Conservation (phyloP, 768 basidiomycete species). For the Obba rivulosa region DNA sequence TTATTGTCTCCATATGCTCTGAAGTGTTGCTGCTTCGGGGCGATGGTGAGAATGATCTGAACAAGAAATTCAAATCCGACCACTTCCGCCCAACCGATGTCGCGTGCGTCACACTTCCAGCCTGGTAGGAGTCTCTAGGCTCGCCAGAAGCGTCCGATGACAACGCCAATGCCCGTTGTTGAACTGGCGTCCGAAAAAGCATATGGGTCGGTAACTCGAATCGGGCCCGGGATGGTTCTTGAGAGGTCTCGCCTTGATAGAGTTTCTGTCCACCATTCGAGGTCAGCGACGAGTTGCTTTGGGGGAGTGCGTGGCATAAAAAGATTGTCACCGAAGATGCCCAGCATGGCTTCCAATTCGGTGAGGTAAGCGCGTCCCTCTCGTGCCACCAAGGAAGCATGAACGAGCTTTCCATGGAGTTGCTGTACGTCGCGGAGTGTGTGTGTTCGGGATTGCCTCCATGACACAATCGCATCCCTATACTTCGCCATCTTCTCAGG, state of each 20-base stretch:
- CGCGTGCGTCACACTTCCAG: not conserved
- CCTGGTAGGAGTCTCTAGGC: not conserved
- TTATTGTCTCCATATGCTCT: constrained; percentile 22
- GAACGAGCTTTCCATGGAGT: constrained; percentile 16
- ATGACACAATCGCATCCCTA: not conserved
- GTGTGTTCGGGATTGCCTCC: constrained; percentile 2
- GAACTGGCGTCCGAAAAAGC: constrained; percentile 28
- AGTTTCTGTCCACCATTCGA: constrained; percentile 14
- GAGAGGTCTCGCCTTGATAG: not conserved
- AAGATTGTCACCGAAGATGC: constrained; percentile 1
- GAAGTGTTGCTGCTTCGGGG: constrained; percentile 22
- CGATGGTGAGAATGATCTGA: constrained; percentile 1
- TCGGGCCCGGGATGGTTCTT: constrained; percentile 27
- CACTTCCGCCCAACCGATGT: constrained; percentile 1
- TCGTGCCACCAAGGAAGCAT: constrained; percentile 9
- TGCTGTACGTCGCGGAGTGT: constrained; percentile 5
- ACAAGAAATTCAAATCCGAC: not conserved
- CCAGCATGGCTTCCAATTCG: too few relatives aligned
- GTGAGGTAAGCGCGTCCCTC: constrained; percentile 5
- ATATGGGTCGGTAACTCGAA: constrained; percentile 16
- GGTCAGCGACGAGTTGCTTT: constrained; percentile 12
- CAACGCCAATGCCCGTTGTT: not conserved
- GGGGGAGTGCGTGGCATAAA: constrained; percentile 22
- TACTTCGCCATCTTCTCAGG: constrained; percentile 10
- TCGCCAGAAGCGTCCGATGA: not conserved